phyloP scores from a whole-genome alignment of 805 yeast species.

The Spathaspora gorwiae region DNA sequence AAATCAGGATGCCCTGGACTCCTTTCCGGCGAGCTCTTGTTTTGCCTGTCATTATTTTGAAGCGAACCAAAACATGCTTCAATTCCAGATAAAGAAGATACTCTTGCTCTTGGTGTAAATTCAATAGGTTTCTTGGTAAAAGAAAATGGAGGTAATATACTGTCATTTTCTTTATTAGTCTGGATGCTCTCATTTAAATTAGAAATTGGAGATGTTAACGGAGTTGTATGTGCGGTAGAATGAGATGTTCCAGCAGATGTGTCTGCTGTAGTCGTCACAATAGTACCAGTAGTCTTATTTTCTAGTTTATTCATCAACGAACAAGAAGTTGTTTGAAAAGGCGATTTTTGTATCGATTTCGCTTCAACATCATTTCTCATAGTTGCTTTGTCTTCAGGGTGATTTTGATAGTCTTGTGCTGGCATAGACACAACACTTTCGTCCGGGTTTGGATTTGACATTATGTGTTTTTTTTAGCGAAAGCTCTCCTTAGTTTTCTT shows the following conservation, averaged over 20 bases:
- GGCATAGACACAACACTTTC: too few species aligned
- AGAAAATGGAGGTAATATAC: conserved; percentile 22
- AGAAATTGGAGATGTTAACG: neutral
- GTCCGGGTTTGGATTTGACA: too few species aligned
- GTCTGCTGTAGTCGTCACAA: neutral
- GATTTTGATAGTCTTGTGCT: too few species aligned
- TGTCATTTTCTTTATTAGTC: neutral
- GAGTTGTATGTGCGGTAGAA: conserved; percentile 2
- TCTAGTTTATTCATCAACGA: too few species aligned
- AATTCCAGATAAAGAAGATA: neutral
- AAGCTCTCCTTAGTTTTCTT: too few species aligned
- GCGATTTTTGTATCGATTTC: too few species aligned
- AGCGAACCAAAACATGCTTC: neutral
- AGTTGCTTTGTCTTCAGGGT: too few species aligned
- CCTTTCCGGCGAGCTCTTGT: neutral
- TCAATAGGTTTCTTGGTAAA: conserved; percentile 27
- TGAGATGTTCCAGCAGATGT: conserved; percentile 3
- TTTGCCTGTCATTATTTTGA: neutral
- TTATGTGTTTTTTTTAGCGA: too few species aligned
- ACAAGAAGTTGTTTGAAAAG: too few species aligned
- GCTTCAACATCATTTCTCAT: too few species aligned
- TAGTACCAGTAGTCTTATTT: neutral
- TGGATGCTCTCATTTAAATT: neutral
- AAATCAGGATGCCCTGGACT: conserved; percentile 10
- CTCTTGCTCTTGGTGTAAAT: neutral